Base-by-base conservation (phyloP, 441 rosid genomes). In the Caryocar brasiliense region DNA sequence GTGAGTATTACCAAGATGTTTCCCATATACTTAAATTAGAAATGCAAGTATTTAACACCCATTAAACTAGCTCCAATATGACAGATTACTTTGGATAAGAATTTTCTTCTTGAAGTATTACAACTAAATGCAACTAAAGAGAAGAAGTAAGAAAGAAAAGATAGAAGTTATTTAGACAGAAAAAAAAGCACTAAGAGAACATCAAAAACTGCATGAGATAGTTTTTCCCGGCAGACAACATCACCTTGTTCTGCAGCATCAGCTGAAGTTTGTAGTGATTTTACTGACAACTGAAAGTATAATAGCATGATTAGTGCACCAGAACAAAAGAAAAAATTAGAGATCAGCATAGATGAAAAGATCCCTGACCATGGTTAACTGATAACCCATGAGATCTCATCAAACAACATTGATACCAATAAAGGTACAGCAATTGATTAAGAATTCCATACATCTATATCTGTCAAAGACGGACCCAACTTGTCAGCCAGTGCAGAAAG, bases 241-340 rank as follows among this genome's bases (percentile, higher is more conserved):
- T 85, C 82, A 92, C 99, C 97, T 88, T 83, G 92, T 73, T 88
- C 99, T 50, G 80, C 82, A 63, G 82, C 72, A 66, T 82, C 94
- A 78, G 72, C 80, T 35, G 75, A 72, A 28, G 79, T 48, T 30
- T 67, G 82, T 6, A 76, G 62, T 51, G 90, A 79, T 73, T 74
- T 80, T 66, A 78, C 81, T 38, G 86, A 80, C 61, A 85, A 58
- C 97, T 92, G 95, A 63, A 69, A 80, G 58, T 48, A 28, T 45
- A 64, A 57, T 42, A 62, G 46, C 65, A 46, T 53, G 56, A 60
- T 68, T 41, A 72, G 76, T 45, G 32, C 27, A 7, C 10, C 21
- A 36, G 2, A 6, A 25, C n/a, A 24, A 26, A 40, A 20, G 2
- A 18, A 36, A 38, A 30, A 3, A 1, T 40, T 11, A 20, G 49